Evolutionary conservation across 1,139 yeast species (phyloP).

Genomic region (Hemisphaericaspora lyxosophila): DNA sequence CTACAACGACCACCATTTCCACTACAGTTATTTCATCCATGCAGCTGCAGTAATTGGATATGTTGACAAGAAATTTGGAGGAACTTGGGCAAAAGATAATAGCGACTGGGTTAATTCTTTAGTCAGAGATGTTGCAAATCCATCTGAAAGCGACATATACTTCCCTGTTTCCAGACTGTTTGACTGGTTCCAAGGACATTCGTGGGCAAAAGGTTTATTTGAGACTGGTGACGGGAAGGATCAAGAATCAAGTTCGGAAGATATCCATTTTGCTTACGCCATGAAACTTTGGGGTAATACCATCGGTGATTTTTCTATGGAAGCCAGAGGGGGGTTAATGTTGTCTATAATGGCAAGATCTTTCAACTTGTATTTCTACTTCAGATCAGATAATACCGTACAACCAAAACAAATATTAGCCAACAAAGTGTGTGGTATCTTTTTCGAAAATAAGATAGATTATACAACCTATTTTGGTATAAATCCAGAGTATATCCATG

Average conservation of each 20-base stretch:
- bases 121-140: slow-evolving; percentile 75
- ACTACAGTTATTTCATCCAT: slow-evolving; percentile 74
- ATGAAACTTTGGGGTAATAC: slow-evolving; percentile 81
- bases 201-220: slow-evolving; percentile 81
- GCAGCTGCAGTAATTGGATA: slow-evolving; percentile 76
- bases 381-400: slow-evolving; percentile 53
- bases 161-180: slow-evolving; percentile 79
- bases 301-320: slow-evolving; percentile 71
- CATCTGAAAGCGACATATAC: slow-evolving; percentile 54
- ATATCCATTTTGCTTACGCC: slow-evolving; percentile 77
- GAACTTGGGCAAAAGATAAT: slow-evolving; percentile 61
- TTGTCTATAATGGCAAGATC: slow-evolving; percentile 62
- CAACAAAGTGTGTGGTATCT: slow-evolving; percentile 74
- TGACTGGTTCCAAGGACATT: slow-evolving; percentile 82
- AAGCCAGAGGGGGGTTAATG: slow-evolving; percentile 75
- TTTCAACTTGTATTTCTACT: slow-evolving; percentile 61
- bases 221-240: slow-evolving; percentile 73
- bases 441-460: slow-evolving; percentile 84
- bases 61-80: slow-evolving; percentile 52
- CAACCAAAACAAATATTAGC: slow-evolving; percentile 57
- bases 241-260: slow-evolving; percentile 81
- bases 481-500: slow-evolving; percentile 79
- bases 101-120: slow-evolving; percentile 33
- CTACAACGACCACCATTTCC: slow-evolving; percentile 83
- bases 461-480: slow-evolving; percentile 63